A percentile compares a stretch with the other conserved stretches of the same genome.
These are phyloP conservation scores for Coemansia sp. DNA, from an alignment of 192 early-diverging fungal genomes.

Conservation along the genomic window DNA sequence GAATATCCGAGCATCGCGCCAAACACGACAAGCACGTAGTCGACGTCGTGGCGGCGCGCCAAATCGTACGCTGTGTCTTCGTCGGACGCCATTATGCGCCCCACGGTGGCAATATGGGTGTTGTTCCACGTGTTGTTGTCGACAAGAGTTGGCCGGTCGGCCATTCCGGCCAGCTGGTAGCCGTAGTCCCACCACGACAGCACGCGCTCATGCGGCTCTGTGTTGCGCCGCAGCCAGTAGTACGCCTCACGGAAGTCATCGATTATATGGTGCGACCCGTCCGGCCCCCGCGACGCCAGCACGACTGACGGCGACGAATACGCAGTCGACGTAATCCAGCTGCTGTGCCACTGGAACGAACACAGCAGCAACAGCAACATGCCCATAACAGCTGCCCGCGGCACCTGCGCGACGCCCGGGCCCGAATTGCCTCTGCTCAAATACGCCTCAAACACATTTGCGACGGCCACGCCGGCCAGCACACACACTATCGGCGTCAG, in stretches of 20 bases:
- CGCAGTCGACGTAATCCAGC: slow-evolving; percentile 95
- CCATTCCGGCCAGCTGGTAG: slow-evolving; percentile 99
- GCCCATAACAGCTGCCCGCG: slow-evolving; percentile 57
- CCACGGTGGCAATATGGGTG: slow-evolving; percentile 99
- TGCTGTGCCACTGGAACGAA: slow-evolving; percentile 96
- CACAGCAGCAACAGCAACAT: slow-evolving; percentile 72
- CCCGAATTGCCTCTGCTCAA: slow-evolving; percentile 46
- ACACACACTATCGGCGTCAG: slow-evolving; percentile 98
- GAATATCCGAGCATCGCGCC: slow-evolving; percentile 96
- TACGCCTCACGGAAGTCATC: slow-evolving; percentile 99
- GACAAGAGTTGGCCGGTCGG: slow-evolving; percentile 92
- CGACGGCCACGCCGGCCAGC: slow-evolving; percentile 85
- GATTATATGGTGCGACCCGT: slow-evolving; percentile 95
- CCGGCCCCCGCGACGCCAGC: slow-evolving; percentile 78
- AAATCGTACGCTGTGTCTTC: slow-evolving; percentile 94
- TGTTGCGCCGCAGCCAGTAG: slow-evolving; percentile 99
- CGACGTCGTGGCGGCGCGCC: slow-evolving; percentile 89
- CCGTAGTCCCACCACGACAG: slow-evolving; percentile 99
- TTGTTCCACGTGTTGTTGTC: slow-evolving; percentile 99
- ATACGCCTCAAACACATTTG: slow-evolving; percentile 85
- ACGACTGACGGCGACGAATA: slow-evolving; percentile 99
- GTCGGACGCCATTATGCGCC: slow-evolving; percentile 84
- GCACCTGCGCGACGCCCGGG: slow-evolving; percentile 11
- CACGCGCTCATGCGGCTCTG: slow-evolving; percentile 86
- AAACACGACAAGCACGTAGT: slow-evolving; percentile 97